Percentiles rank a stretch among this genome's conserved stretches.
phyloP scores from a whole-genome alignment of 305 asterid genomes.

The Ruellia speciosa region DNA sequence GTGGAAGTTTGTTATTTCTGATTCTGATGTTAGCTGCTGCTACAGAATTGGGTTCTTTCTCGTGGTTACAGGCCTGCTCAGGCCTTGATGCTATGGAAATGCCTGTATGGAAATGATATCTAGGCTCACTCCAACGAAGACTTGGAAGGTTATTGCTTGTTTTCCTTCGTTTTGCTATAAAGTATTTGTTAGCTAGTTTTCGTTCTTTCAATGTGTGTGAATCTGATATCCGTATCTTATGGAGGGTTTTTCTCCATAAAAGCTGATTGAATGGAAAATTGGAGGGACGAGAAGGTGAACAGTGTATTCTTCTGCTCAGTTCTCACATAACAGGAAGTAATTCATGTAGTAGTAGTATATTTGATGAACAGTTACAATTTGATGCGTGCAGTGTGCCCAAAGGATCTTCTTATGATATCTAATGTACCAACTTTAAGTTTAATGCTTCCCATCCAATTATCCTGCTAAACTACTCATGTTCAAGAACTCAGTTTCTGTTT shows the following conservation, averaged over 20 bases:
- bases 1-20: neutral
- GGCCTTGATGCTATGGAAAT: constrained; percentile 93
- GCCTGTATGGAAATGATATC: constrained; percentile 60
- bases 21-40: constrained; percentile 21
- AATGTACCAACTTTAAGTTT: too few relatives aligned
- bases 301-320: neutral
- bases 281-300: constrained; percentile 1
- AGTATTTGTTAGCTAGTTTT: constrained; percentile 6
- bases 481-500: too few relatives aligned
- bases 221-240: neutral
- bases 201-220: neutral
- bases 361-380: too few relatives aligned
- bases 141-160: constrained; percentile 51
- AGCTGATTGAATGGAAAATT: neutral
- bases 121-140: constrained; percentile 72
- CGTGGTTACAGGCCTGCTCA: constrained; percentile 81
- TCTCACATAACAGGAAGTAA: too few relatives aligned
- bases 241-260: neutral
- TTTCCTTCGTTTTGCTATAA: neutral
- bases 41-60: constrained; percentile 81
- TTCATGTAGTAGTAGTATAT: too few relatives aligned
- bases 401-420: too few relatives aligned
- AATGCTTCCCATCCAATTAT: too few relatives aligned
- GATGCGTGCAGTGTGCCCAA: too few relatives aligned
- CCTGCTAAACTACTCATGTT: too few relatives aligned